Percentiles rank a stretch among this genome's conserved stretches.
Evolutionary conservation across 768 basidiomycete species (phyloP).

Genomic region (Chalciporus piperatus): DNA sequence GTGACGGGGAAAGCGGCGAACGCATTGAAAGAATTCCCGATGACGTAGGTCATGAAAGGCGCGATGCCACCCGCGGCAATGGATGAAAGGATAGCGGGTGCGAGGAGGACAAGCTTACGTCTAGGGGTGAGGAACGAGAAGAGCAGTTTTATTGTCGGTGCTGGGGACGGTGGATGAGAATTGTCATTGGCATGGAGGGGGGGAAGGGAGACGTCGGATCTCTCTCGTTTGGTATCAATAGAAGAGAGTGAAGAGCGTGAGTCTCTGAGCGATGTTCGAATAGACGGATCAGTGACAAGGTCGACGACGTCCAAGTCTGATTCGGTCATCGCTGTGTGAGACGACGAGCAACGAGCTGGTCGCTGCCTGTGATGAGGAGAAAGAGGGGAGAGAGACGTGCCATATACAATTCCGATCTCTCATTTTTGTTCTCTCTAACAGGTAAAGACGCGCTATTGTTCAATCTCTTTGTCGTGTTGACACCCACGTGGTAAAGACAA

Average conservation of each 20-base stretch:
- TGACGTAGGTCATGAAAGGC: conserved; percentile 82
- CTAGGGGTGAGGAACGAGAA: conserved; percentile 62
- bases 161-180: conserved; percentile 27
- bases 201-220: conserved; percentile 1
- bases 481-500: conserved; percentile 24
- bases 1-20: conserved; percentile 59
- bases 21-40: conserved; percentile 74
- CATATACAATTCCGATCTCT: neutral
- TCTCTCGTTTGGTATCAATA: conserved; percentile 18
- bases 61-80: conserved; percentile 66
- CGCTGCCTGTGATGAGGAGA: conserved; percentile 1
- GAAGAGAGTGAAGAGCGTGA: conserved; percentile 13
- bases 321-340: conserved; percentile 32
- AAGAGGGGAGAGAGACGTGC: conserved; percentile 13
- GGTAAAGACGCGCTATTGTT: conserved; percentile 16
- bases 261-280: conserved; percentile 13
- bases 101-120: conserved; percentile 53
- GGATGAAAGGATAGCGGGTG: conserved; percentile 64
- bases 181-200: conserved; percentile 18
- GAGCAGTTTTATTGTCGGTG: conserved; percentile 60
- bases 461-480: conserved; percentile 8
- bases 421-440: conserved; percentile 25
- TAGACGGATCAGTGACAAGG: neutral
- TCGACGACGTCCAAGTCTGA: neutral
- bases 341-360: conserved; percentile 20